These are phyloP conservation scores for Saccharomyces mikatae DNA, from an alignment of 805 yeast genomes.

Conservation along the genomic window DNA sequence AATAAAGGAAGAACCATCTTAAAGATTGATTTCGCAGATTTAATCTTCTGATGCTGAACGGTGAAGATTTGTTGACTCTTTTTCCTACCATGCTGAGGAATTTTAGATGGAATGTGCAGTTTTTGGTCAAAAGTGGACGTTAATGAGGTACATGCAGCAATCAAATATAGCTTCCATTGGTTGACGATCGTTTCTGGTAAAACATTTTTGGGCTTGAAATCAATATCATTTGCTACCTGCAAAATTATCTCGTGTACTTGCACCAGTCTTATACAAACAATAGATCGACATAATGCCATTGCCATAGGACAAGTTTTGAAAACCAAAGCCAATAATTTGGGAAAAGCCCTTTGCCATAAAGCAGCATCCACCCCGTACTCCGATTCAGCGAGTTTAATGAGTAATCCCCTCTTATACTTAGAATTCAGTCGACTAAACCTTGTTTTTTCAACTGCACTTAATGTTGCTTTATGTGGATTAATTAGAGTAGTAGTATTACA, in stretches of 20 bases:
- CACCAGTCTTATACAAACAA: constrained; percentile 80
- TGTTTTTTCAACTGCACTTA: constrained; percentile 70
- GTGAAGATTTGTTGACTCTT: constrained; percentile 72
- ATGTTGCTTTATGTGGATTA: constrained; percentile 38
- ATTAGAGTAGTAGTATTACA: constrained; percentile 61
- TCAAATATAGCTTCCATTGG: constrained; percentile 83
- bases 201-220: constrained; percentile 28
- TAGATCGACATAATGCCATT: constrained; percentile 84
- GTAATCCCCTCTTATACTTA: constrained; percentile 52
- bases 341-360: constrained; percentile 87
- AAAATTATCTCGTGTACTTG: constrained; percentile 70
- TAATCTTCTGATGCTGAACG: constrained; percentile 82
- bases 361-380: constrained; percentile 94
- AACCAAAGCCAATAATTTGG: constrained; percentile 60
- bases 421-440: constrained; percentile 55
- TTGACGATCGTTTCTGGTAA: constrained; percentile 68
- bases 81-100: constrained; percentile 60
- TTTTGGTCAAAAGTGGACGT: constrained; percentile 86
- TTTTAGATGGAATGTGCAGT: constrained; percentile 48
- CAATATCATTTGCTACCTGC: constrained; percentile 42
- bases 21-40: constrained; percentile 85
- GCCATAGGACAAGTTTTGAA: constrained; percentile 84
- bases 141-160: constrained; percentile 85
- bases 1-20: constrained; percentile 78
- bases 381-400: constrained; percentile 77